Percentiles rank a stretch among this genome's conserved stretches.
These are phyloP conservation scores for Nematodospora anomalae DNA, from an alignment of 1,139 yeast genomes.

Conservation along the genomic window DNA sequence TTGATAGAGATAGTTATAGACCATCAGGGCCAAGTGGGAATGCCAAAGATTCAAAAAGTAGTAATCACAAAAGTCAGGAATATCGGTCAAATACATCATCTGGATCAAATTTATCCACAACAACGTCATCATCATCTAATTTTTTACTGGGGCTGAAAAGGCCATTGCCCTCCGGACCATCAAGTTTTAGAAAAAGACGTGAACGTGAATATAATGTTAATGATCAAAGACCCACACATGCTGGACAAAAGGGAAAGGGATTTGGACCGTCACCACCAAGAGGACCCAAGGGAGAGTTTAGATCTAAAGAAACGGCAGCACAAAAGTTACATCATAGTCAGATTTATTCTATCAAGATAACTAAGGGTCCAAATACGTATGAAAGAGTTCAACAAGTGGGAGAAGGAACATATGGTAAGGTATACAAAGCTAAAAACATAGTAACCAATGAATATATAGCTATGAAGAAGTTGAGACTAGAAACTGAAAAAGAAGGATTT, in stretches of 20 bases:
- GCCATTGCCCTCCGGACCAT: conserved; percentile 18
- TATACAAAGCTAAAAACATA: conserved; percentile 58
- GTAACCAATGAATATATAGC: conserved; percentile 79
- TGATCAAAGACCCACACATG: conserved; percentile 4
- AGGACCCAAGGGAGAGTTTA: conserved; percentile 16
- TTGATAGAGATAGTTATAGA: conserved; percentile 15
- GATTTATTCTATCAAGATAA: conserved; percentile 34
- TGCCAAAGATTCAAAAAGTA: neutral
- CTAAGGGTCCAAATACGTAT: conserved; percentile 31
- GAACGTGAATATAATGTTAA: too few relatives aligned
- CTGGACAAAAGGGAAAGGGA: neutral
- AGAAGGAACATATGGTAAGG: conserved; percentile 53
- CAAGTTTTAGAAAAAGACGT: conserved; percentile 17
- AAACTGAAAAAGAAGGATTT: conserved; percentile 88
- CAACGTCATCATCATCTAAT: conserved; percentile 3
- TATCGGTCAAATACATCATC: neutral
- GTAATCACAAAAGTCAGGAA: neutral
- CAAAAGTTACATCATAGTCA: conserved; percentile 15
- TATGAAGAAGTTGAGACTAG: conserved; percentile 77
- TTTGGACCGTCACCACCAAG: conserved; percentile 14
- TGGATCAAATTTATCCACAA: neutral
- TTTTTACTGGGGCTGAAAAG: conserved; percentile 9
- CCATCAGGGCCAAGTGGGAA: conserved; percentile 2
- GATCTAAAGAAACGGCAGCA: conserved; percentile 1
- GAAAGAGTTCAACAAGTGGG: conserved; percentile 48